These are phyloP conservation scores for Monosporozyma aerobia DNA, from an alignment of 805 yeast species.

Conservation along the genomic window DNA sequence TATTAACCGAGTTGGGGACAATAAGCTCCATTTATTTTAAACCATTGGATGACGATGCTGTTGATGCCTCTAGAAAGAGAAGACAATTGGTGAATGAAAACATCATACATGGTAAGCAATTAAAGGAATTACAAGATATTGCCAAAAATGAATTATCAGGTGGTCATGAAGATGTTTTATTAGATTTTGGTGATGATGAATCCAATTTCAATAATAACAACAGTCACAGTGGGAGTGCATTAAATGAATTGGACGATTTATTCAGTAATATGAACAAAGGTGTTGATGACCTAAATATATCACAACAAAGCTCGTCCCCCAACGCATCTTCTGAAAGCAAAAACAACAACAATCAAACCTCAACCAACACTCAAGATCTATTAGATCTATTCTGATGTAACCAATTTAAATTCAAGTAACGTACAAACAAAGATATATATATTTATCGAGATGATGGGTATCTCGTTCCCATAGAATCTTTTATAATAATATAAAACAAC, in stretches of 20 bases:
- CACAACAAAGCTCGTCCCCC: not conserved
- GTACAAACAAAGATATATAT: not conserved
- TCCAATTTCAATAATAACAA: constrained; percentile 12
- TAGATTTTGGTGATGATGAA: constrained; percentile 74
- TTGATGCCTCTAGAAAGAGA: constrained; percentile 20
- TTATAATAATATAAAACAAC: not conserved
- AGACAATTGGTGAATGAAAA: constrained; percentile 31
- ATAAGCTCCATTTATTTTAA: constrained; percentile 84
- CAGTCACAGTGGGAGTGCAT: constrained; percentile 33
- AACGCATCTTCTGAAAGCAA: not conserved
- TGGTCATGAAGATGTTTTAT: constrained; percentile 65
- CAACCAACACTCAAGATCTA: constrained; percentile 21
- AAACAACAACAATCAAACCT: not conserved
- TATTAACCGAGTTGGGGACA: constrained; percentile 70
- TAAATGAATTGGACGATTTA: constrained; percentile 71
- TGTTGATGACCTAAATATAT: constrained; percentile 28
- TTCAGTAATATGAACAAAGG: constrained; percentile 23
- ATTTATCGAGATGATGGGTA: not conserved
- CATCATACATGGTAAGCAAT: constrained; percentile 39
- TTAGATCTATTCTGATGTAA: constrained; percentile 20
- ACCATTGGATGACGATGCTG: constrained; percentile 50
- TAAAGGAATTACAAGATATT: constrained; percentile 68
- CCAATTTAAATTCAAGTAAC: not conserved
- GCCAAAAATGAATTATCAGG: constrained; percentile 69
- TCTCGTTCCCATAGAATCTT: not conserved